Percentiles rank a stretch among this genome's conserved stretches.
Evolutionary conservation across 306 rosid species (phyloP).

Genomic region (Gastrolobium villosum): DNA sequence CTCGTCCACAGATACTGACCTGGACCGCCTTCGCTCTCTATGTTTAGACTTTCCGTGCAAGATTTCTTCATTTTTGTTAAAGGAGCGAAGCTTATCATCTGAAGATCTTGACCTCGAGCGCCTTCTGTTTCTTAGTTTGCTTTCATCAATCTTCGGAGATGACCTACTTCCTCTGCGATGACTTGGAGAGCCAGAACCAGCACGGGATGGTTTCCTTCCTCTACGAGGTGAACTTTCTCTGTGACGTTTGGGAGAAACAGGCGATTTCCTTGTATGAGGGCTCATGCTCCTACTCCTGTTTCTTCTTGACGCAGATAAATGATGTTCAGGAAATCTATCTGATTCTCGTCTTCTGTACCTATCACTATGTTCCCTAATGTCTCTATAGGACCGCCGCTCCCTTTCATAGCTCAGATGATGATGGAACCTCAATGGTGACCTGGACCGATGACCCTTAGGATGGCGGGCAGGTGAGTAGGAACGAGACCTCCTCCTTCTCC

Average conservation of each 20-base stretch:
- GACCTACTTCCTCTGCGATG: conserved; percentile 66
- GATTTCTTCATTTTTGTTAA: conserved; percentile 61
- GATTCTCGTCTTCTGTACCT: conserved; percentile 77
- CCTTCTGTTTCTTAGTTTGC: conserved; percentile 67
- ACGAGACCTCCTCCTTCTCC: conserved; percentile 80
- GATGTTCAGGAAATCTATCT: conserved; percentile 68
- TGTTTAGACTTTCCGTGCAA: conserved; percentile 65
- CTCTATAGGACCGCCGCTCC: conserved; percentile 73
- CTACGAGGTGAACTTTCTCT: conserved; percentile 74
- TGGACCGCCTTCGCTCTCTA: conserved; percentile 74
- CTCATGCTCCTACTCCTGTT: conserved; percentile 81
- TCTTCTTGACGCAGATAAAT: conserved; percentile 68
- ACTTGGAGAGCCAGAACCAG: conserved; percentile 73
- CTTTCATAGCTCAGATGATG: conserved; percentile 63
- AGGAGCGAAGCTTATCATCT: conserved; percentile 59
- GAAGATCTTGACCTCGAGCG: conserved; percentile 82
- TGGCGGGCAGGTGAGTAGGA: conserved; percentile 85
- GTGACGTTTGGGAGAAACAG: conserved; percentile 75
- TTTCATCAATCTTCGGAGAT: conserved; percentile 78
- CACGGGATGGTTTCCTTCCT: conserved; percentile 66
- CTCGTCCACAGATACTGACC: conserved; percentile 75
- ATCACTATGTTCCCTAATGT: conserved; percentile 70
- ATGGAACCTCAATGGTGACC: conserved; percentile 83
- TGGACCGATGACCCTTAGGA: conserved; percentile 72
- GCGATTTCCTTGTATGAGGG: conserved; percentile 72